These are phyloP conservation scores for Gastrolobium bilobum DNA, from an alignment of 306 rosid species.

Conservation along the genomic window DNA sequence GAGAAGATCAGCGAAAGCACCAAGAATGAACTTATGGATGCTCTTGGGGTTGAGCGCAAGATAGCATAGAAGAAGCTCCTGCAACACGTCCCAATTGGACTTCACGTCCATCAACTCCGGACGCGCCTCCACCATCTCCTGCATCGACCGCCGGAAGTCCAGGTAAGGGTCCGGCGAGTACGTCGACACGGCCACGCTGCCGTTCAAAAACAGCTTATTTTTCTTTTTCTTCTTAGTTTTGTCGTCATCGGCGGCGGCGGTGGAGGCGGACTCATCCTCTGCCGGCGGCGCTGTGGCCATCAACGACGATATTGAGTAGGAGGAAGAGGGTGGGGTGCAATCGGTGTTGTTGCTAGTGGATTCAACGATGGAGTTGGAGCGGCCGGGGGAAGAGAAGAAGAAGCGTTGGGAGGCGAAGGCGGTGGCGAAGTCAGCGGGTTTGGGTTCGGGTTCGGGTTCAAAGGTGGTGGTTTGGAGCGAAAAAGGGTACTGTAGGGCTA, in stretches of 20 bases:
- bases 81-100: conserved; percentile 77
- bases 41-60: conserved; percentile 82
- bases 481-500: not conserved
- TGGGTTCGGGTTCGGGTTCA: conserved; percentile 41
- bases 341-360: conserved; percentile 50
- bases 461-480: not conserved
- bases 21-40: conserved; percentile 79
- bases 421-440: conserved; percentile 63
- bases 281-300: not conserved
- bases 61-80: conserved; percentile 85
- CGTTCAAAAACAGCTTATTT: conserved; percentile 46
- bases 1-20: conserved; percentile 84
- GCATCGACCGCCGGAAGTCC: conserved; percentile 94
- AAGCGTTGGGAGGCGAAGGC: conserved; percentile 90
- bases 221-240: not conserved
- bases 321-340: conserved; percentile 30
- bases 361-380: conserved; percentile 88
- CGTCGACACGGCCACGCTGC: conserved; percentile 75
- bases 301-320: conserved; percentile 30
- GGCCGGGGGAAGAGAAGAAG: conserved; percentile 97
- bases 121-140: conserved; percentile 97
- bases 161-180: conserved; percentile 86
- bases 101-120: conserved; percentile 58
- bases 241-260: not conserved
- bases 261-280: not conserved